phyloP scores from a whole-genome alignment of 148 eudicot genomes.

The Chenopodium formosanum region DNA sequence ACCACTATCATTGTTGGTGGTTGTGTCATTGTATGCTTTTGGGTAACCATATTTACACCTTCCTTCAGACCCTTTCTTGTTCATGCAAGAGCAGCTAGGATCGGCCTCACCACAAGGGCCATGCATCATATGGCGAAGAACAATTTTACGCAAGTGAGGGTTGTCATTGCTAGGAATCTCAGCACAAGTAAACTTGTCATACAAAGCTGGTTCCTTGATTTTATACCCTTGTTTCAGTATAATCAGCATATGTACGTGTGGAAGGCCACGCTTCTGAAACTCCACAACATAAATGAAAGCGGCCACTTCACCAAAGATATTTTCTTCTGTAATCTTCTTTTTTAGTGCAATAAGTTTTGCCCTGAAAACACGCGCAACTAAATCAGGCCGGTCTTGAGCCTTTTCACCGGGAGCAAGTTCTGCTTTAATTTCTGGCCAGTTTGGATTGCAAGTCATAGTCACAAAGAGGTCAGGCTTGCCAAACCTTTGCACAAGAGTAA shows the following conservation, averaged over 20 bases:
- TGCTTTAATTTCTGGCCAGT: background rate
- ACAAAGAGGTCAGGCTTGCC: slow-evolving; percentile 15
- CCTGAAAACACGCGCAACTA: background rate
- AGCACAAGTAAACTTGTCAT: background rate
- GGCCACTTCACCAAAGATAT: background rate
- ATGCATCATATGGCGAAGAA: slow-evolving; percentile 2
- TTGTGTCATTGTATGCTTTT: background rate
- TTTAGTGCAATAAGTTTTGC: background rate
- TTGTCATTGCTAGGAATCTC: background rate
- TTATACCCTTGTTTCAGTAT: background rate
- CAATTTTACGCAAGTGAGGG: background rate
- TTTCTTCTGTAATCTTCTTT: background rate
- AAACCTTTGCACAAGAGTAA: slow-evolving; percentile 3
- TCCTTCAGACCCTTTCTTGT: no score
- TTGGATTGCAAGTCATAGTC: slow-evolving; percentile 6
- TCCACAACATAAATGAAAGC: background rate
- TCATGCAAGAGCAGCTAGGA: background rate
- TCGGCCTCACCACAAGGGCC: background rate
- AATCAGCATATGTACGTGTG: background rate
- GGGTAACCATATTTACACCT: background rate
- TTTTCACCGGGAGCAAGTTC: background rate
- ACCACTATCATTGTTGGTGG: background rate
- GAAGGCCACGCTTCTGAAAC: slow-evolving; percentile 6
- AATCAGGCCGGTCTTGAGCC: background rate
- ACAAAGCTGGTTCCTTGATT: background rate